Base-by-base conservation (phyloP, 352 stramenopile species). In the Globisporangium cylindrosporum region DNA sequence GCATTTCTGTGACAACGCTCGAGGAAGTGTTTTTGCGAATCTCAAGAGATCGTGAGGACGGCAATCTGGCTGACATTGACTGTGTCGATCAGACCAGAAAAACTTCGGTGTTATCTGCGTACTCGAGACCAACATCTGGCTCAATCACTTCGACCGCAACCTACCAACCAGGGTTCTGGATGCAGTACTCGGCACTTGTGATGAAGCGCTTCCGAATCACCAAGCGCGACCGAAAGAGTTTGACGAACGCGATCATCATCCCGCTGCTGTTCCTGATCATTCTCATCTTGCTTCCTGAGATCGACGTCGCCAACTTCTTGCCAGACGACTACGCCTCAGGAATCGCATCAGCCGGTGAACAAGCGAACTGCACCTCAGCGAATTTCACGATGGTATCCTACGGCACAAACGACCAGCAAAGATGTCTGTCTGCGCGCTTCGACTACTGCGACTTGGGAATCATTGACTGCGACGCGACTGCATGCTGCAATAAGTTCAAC, bases 1-100 rank as follows among this genome's bases (percentile, higher is more conserved):
- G 97, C 41, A 87, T 99, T 29, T 97, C 92, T 20, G 96, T 99
- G 53, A 99, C 98, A n/a, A 99, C 98, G 0, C 79, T 99, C 6
- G 98, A 99, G 72, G 97, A 99, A 82, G 97, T 99, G 0, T 99
- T 99, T 74, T 73, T 99, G 62, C 76, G 77, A 14, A 91, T 91
- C 64, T 81, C 83, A 2, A 67, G 69, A 20, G 79, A 86, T 48
- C 80, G 77, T 20, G 78, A 89, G 49, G 74, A 79, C 41, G 72
- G 73, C 57, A 57, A 51, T 18, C 43, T 68, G 1, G 62, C 75
- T 20, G 66, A 68, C 18, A 55, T 76, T 14, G 77, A 81, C 54
- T 36, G 55, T 20, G 68, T 76, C 9, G 70, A 80, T 43, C 73
- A 75, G 51, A 69, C 72, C 2, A 73, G 77, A 5, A 78, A 84